Conservation (phyloP, 208 protist species). For the Acanthamoeba lenticulata region DNA sequence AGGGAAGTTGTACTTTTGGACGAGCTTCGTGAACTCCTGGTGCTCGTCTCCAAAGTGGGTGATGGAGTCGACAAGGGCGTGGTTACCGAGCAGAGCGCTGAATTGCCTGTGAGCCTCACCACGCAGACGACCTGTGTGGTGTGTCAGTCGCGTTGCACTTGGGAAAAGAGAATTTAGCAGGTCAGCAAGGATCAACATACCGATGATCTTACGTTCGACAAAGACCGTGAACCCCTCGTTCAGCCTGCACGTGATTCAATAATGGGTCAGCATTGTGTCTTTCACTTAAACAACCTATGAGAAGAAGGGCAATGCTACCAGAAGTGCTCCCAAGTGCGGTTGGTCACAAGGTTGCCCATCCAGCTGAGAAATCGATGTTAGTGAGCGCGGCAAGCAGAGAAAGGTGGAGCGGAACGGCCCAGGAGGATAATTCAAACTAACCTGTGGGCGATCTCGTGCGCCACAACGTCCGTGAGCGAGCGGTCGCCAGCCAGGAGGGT, state of each 20-base stretch:
- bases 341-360: constrained; percentile 90
- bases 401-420: not conserved
- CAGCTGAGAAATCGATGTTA: constrained; percentile 67
- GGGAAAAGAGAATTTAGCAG: not conserved
- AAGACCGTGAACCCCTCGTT: constrained; percentile 88
- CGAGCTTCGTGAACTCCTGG: constrained; percentile 34
- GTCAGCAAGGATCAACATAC: too few relatives aligned
- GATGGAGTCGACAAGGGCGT: constrained; percentile 80
- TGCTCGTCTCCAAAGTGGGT: constrained; percentile 72
- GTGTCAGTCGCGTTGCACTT: not conserved
- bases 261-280: too few relatives aligned
- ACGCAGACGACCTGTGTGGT: constrained; percentile 60
- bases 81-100: constrained; percentile 78
- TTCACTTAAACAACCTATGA: not conserved
- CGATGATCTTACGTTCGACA: constrained; percentile 87
- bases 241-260: constrained; percentile 55
- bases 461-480: constrained; percentile 86
- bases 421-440: not conserved
- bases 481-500: constrained; percentile 90
- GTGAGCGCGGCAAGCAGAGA: not conserved
- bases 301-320: constrained; percentile 72
- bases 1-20: not conserved
- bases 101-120: constrained; percentile 80
- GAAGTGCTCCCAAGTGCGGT: constrained; percentile 87
- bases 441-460: constrained; percentile 90